Conservation (phyloP, 2,329 filamentous ascomycete species). For the Microsporum canis region DNA sequence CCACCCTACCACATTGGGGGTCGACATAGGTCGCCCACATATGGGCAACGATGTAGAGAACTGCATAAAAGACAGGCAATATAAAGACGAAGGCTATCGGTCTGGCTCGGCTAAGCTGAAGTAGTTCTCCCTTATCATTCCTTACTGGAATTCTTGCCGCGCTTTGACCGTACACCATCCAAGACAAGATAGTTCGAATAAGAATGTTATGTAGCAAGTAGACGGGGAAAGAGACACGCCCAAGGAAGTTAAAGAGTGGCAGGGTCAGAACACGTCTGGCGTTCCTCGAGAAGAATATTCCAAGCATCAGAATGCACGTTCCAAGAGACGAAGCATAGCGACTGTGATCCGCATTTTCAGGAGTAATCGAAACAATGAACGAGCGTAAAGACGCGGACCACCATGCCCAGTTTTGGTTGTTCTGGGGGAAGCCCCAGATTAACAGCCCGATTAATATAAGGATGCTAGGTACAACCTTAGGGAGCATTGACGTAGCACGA, state of each 20-base stretch:
- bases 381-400: slow-evolving; percentile 18
- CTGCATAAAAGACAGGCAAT: slow-evolving; percentile 13
- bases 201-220: slow-evolving; percentile 22
- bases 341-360: slow-evolving; percentile 15
- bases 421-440: slow-evolving; percentile 19
- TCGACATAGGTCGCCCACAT: slow-evolving; percentile 14
- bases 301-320: slow-evolving; percentile 17
- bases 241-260: slow-evolving; percentile 20
- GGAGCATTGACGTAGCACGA: slow-evolving; percentile 15
- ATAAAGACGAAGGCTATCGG: slow-evolving; percentile 13
- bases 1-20: slow-evolving; percentile 11
- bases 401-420: slow-evolving; percentile 16
- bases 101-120: slow-evolving; percentile 4
- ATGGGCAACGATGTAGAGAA: slow-evolving; percentile 13
- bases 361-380: slow-evolving; percentile 12
- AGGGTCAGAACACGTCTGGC: slow-evolving; percentile 15
- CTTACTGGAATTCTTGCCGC: slow-evolving; percentile 4
- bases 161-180: slow-evolving; percentile 17
- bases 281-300: slow-evolving; percentile 19
- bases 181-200: slow-evolving; percentile 20
- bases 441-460: slow-evolving; percentile 19
- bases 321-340: slow-evolving; percentile 20
- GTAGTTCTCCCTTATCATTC: slow-evolving; percentile 11
- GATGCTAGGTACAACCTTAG: slow-evolving; percentile 15
- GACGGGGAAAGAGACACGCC: slow-evolving; percentile 21